A percentile compares a stretch with the other conserved stretches of the same genome.
Evolutionary conservation across 164 flowering plant species (phyloP).

Genomic region (Sedum album): DNA sequence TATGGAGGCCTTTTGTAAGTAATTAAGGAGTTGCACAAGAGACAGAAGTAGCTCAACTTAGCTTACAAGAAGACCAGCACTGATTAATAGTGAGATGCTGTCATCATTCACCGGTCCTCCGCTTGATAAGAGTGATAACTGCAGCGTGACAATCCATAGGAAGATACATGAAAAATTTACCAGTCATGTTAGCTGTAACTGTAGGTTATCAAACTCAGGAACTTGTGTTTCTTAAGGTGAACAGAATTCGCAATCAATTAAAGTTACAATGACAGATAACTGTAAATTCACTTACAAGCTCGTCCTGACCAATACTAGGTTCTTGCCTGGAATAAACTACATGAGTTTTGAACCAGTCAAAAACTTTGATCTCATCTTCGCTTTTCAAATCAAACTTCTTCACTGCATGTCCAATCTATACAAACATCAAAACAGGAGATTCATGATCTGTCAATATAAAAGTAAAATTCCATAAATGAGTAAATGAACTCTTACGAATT

Average conservation of each 20-base stretch:
- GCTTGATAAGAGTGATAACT: constrained; percentile 65
- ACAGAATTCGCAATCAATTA: background rate
- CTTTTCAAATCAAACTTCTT: constrained; percentile 50
- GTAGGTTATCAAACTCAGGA: background rate
- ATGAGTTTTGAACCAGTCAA: constrained; percentile 70
- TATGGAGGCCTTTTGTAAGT: background rate
- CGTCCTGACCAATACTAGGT: constrained; percentile 69
- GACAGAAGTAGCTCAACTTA: constrained; percentile 7
- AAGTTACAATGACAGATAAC: background rate
- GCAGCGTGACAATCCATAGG: constrained; percentile 21
- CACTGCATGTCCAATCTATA: constrained; percentile 52
- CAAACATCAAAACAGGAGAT: constrained; percentile 1
- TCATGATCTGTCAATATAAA: background rate
- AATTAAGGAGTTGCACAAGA: background rate
- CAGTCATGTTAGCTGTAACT: background rate
- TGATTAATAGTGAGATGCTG: constrained; percentile 70
- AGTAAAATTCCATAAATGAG: background rate
- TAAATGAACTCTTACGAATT: background rate
- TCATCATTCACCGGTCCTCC: constrained; percentile 83
- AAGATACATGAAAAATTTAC: background rate
- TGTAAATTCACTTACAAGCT: constrained; percentile 55
- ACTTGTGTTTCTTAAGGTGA: background rate
- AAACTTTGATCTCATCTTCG: constrained; percentile 43
- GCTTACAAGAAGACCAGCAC: constrained; percentile 90
- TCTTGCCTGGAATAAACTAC: constrained; percentile 64